Base-by-base conservation (phyloP, 331 rosid genomes). In the Acacia pycnantha region DNA sequence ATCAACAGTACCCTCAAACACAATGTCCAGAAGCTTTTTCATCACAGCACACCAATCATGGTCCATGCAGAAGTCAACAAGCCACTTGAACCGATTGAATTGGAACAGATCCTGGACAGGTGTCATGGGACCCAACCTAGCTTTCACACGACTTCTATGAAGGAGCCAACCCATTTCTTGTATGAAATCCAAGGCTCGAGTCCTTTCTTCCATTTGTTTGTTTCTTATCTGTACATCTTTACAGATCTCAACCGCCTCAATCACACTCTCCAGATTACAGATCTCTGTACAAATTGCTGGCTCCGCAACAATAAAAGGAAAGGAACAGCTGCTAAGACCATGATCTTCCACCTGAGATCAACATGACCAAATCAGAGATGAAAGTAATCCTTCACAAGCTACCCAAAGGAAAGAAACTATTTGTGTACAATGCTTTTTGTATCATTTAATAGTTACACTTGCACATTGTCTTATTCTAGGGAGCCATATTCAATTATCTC, bases 131-230 rank as follows among this genome's bases (percentile, higher is more conserved):
- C 96, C 91, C 24, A 91, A 87, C 86, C 96, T 87, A 83, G 67
- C 82, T 84, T 88, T 91, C 73, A 79, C 70, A 1, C 65, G 91
- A 80, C 77, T 86, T 83, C 97, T 91, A 83, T 93, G 98, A 77
- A 95, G 97, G 50, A 95, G 89, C 98, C 98, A 95, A 81, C 98
- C 98, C 88, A 93, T 87, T 89, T 93, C 98, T 53, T 95, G 98
- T 76, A 95, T 44, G 79, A 91, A 95, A 79, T 91, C 86, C 88
- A 93, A 70, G n/a, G 97, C 97, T 54, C 77, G 92, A 80, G 88
- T 86, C 90, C 90, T 88, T 75, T 93, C 91, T 84, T 89, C 92
- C 80, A 82, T 31, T 61, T 81, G 85, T 53, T 80, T 85, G 69
- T 85, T 67, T 79, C 81, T 84, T 8, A 78, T 62, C 82, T 77